These are phyloP conservation scores for Kwoniella shandongensis DNA, from an alignment of 768 basidiomycete species.

Conservation along the genomic window DNA sequence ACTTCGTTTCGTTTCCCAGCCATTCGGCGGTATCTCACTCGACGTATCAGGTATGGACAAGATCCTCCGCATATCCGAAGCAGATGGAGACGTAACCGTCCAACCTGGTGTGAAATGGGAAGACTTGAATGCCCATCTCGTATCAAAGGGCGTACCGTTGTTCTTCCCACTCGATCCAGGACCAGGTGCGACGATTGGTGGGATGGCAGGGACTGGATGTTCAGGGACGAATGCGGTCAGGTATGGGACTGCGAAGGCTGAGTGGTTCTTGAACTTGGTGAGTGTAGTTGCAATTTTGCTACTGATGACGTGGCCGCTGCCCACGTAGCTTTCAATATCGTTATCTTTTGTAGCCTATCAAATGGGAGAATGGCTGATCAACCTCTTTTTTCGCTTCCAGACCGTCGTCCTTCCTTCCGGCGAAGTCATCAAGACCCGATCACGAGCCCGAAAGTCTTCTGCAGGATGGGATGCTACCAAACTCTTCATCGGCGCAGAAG, in stretches of 20 bases:
- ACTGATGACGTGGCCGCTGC: slow-evolving; percentile 14
- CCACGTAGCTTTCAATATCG: too few relatives aligned
- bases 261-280: slow-evolving; percentile 82
- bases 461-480: slow-evolving; percentile 86
- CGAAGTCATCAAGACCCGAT: slow-evolving; percentile 83
- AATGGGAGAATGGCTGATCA: too few relatives aligned
- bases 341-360: too few relatives aligned
- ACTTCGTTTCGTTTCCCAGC: slow-evolving; percentile 22
- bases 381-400: slow-evolving; percentile 52
- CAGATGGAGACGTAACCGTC: slow-evolving; percentile 52
- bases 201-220: slow-evolving; percentile 85
- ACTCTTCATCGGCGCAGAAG: slow-evolving; percentile 85
- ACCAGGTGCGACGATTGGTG: slow-evolving; percentile 80
- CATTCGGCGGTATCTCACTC: slow-evolving; percentile 70
- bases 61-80: slow-evolving; percentile 59
- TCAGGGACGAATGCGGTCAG: slow-evolving; percentile 69
- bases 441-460: slow-evolving; percentile 64
- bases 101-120: slow-evolving; percentile 53
- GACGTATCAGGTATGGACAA: slow-evolving; percentile 77
- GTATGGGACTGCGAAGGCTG: slow-evolving; percentile 82
- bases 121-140: slow-evolving; percentile 57
- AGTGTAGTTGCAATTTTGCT: too few relatives aligned
- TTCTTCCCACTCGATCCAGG: slow-evolving; percentile 78
- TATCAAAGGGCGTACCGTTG: slow-evolving; percentile 69
- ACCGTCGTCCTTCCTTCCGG: slow-evolving; percentile 87